These are phyloP conservation scores for Pythium guiyangense DNA, from an alignment of 352 stramenopile genomes.

Conservation along the genomic window DNA sequence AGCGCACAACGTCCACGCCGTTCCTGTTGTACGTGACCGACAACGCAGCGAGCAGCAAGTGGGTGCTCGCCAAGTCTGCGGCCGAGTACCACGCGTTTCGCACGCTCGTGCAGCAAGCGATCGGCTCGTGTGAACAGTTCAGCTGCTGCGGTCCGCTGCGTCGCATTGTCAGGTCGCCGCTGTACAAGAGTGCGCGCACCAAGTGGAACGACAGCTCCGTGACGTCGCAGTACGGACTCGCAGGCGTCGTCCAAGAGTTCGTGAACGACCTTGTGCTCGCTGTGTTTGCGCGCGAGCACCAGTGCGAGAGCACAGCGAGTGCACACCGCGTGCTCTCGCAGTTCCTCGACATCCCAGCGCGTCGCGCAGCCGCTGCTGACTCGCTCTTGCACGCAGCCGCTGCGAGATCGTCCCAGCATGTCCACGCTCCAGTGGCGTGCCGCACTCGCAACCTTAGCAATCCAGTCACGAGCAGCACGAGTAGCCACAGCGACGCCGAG, in stretches of 20 bases:
- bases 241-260: conserved; percentile 50
- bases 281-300: conserved; percentile 25
- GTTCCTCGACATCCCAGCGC: conserved; percentile 42
- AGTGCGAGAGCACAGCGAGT: conserved; percentile 33
- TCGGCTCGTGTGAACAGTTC: conserved; percentile 32
- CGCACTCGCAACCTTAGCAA: background rate
- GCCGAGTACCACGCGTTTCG: conserved; percentile 42
- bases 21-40: conserved; percentile 82
- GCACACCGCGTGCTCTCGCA: conserved; percentile 36
- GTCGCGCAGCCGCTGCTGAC: conserved; percentile 14
- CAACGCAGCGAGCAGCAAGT: conserved; percentile 55
- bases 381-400: conserved; percentile 3
- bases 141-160: conserved; percentile 59
- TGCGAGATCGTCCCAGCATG: background rate
- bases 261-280: conserved; percentile 55
- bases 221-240: conserved; percentile 37
- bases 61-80: conserved; percentile 56
- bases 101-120: conserved; percentile 24
- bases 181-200: conserved; percentile 33
- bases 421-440: background rate
- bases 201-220: conserved; percentile 26
- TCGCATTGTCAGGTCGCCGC: conserved; percentile 34
- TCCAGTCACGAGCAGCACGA: background rate
- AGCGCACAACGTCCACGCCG: conserved; percentile 10
- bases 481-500: conserved; percentile 37